phyloP scores from a whole-genome alignment of 352 stramenopile species.

The Globisporangium spiculum region DNA sequence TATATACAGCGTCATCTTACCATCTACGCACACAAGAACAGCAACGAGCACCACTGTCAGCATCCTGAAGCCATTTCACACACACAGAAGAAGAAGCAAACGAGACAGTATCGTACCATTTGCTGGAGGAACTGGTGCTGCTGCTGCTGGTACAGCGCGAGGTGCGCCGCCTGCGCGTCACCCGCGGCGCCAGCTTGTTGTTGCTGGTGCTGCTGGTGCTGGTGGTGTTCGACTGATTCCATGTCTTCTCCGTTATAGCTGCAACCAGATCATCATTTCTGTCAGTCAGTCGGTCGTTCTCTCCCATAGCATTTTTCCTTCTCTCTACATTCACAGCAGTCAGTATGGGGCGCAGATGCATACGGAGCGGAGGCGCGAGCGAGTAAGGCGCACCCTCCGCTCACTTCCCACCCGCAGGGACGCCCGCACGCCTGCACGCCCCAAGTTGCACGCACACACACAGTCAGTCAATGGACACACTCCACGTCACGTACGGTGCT shows the following conservation, averaged over 20 bases:
- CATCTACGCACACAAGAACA: constrained; percentile 1
- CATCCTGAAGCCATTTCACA: background rate
- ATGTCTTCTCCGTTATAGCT: constrained; percentile 1
- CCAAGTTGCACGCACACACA: background rate
- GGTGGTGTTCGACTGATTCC: background rate
- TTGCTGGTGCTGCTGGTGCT: constrained; percentile 15
- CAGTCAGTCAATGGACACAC: background rate
- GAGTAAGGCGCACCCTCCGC: background rate
- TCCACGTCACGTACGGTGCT: constrained; percentile 3
- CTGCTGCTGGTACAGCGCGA: constrained; percentile 76
- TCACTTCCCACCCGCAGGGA: background rate
- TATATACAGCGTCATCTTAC: background rate
- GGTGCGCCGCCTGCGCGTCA: constrained; percentile 38
- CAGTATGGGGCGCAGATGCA: background rate
- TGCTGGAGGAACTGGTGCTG: constrained; percentile 79
- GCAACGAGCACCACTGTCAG: background rate
- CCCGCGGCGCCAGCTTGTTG: constrained; percentile 19
- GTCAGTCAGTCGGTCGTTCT: background rate
- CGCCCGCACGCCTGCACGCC: background rate
- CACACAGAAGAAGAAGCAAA: background rate
- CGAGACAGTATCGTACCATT: constrained; percentile 41
- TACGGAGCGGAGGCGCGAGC: too few species aligned
- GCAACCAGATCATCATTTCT: background rate
- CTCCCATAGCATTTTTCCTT: background rate
- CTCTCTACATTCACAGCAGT: background rate